phyloP scores from a whole-genome alignment of 345 rosid genomes.

The Boechera stricta region DNA sequence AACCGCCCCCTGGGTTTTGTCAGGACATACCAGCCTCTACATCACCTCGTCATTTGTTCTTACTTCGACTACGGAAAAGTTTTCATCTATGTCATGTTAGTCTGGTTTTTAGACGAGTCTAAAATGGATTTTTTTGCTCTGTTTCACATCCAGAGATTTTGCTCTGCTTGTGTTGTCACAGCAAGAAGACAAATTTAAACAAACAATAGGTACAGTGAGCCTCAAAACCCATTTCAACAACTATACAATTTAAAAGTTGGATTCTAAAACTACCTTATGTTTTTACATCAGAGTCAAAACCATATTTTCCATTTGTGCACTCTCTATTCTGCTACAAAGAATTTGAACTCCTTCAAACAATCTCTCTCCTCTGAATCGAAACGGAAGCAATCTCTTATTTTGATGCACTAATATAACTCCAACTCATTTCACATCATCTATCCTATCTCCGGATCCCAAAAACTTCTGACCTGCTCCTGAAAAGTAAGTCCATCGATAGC shows the following conservation, averaged over 20 bases:
- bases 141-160: background rate
- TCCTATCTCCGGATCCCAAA: conserved; percentile 55
- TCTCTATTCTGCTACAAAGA: conserved; percentile 39
- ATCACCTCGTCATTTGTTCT: no score
- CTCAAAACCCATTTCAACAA: conserved; percentile 25
- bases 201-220: background rate
- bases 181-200: background rate
- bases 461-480: conserved; percentile 66
- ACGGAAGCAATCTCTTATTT: conserved; percentile 37
- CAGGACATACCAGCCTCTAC: no score
- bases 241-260: conserved; percentile 30
- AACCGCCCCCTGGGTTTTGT: no score
- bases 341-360: conserved; percentile 34
- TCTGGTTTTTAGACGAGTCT: background rate
- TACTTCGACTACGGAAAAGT: no score
- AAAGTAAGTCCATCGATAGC: conserved; percentile 58
- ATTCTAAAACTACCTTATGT: conserved; percentile 32
- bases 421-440: conserved; percentile 20
- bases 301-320: conserved; percentile 22
- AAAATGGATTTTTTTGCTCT: background rate
- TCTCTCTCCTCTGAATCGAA: conserved; percentile 4
- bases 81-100: no score
- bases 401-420: conserved; percentile 13
- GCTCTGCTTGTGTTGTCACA: background rate
- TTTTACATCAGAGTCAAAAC: conserved; percentile 37